A percentile compares a stretch with the other conserved stretches of the same genome.
Evolutionary conservation across 2,329 filamentous ascomycete genomes (phyloP).

Genomic region (Neospermospora avenae): DNA sequence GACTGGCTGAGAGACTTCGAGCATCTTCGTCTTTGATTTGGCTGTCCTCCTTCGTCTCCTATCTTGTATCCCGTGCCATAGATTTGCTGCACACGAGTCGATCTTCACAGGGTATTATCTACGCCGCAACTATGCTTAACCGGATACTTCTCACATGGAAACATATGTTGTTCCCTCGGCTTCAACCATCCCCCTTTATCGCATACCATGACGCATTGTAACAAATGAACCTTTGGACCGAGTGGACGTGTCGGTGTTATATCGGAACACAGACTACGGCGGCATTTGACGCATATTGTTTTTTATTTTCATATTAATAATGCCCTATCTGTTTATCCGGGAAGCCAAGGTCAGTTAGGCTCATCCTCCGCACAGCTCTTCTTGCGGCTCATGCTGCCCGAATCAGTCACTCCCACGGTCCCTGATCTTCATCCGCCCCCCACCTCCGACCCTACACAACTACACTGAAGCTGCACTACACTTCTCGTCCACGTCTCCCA

Average conservation of each 20-base stretch:
- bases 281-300: too few relatives aligned
- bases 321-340: too few relatives aligned
- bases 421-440: background rate
- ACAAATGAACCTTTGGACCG: too few relatives aligned
- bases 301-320: too few relatives aligned
- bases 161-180: background rate
- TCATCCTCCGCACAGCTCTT: too few relatives aligned
- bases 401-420: background rate
- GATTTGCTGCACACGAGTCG: background rate
- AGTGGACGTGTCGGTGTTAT: too few relatives aligned
- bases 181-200: too few relatives aligned
- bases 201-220: too few relatives aligned
- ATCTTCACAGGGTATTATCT: slow-evolving; percentile 4
- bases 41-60: background rate
- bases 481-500: background rate
- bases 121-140: background rate
- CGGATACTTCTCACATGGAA: background rate
- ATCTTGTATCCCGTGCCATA: background rate
- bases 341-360: too few relatives aligned
- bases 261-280: too few relatives aligned
- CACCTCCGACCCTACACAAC: background rate
- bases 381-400: background rate
- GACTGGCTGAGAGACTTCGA: background rate
- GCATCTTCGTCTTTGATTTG: background rate
- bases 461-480: background rate